phyloP scores from a whole-genome alignment of 768 basidiomycete species.

The Calvatia gigantea region DNA sequence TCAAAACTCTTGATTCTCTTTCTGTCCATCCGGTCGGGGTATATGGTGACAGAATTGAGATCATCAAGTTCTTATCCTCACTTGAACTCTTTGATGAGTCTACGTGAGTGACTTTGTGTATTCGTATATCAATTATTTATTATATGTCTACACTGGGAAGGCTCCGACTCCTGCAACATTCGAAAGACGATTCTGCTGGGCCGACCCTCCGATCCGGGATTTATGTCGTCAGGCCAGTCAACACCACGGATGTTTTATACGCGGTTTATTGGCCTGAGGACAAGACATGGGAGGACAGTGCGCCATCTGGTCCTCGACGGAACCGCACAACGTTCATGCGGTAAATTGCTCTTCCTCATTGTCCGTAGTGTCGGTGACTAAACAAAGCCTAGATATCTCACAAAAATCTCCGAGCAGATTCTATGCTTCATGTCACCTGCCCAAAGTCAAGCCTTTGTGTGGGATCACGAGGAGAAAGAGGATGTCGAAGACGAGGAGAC shows the following conservation, averaged over 20 bases:
- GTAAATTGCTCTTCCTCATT: slow-evolving; percentile 24
- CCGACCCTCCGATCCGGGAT: slow-evolving; percentile 44
- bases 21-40: slow-evolving; percentile 49
- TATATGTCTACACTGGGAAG: slow-evolving; percentile 6
- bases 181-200: slow-evolving; percentile 2
- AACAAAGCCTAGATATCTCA: slow-evolving; percentile 47
- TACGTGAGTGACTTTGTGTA: slow-evolving; percentile 29
- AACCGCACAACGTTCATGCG: slow-evolving; percentile 64
- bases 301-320: slow-evolving; percentile 37
- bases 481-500: slow-evolving; percentile 22
- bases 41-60: slow-evolving; percentile 52
- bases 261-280: slow-evolving; percentile 63
- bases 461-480: slow-evolving; percentile 29
- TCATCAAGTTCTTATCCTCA: slow-evolving; percentile 40
- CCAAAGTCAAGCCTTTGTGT: slow-evolving; percentile 42
- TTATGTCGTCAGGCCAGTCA: slow-evolving; percentile 34
- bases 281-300: slow-evolving; percentile 53
- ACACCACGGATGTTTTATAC: slow-evolving; percentile 28
- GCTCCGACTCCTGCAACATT: slow-evolving; percentile 7
- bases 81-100: slow-evolving; percentile 32
- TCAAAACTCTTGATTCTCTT: slow-evolving; percentile 44
- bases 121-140: neutral
- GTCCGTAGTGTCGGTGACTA: neutral
- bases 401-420: slow-evolving; percentile 55
- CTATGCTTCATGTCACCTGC: slow-evolving; percentile 46